phyloP scores from a whole-genome alignment of 2,329 filamentous ascomycete genomes.

The Colletotrichum destructivum region DNA sequence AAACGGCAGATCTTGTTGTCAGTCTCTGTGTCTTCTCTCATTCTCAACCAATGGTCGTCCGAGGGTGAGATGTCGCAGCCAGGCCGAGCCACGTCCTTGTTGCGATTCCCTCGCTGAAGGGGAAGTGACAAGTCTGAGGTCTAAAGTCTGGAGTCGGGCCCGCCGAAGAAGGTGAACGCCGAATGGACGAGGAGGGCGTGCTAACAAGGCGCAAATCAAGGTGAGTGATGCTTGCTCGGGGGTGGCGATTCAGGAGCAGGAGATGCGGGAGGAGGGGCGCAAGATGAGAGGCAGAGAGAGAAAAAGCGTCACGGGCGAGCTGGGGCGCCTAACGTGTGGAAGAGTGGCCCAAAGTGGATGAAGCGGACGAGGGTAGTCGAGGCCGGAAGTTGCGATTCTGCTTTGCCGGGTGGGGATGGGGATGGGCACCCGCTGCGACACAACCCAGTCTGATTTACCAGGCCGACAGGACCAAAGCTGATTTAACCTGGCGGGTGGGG shows the following conservation, averaged over 20 bases:
- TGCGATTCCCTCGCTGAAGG: neutral
- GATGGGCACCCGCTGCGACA: conserved; percentile 29
- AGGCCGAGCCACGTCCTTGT: conserved; percentile 12
- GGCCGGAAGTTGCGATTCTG: conserved; percentile 38
- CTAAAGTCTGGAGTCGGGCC: conserved; percentile 9
- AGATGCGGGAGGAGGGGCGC: conserved; percentile 13
- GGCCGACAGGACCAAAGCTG: conserved; percentile 15
- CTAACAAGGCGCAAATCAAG: neutral
- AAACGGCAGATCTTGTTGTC: conserved; percentile 37
- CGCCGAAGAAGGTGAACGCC: conserved; percentile 19
- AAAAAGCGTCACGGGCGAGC: conserved; percentile 33
- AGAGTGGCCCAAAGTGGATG: conserved; percentile 37
- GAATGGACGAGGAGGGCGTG: conserved; percentile 17
- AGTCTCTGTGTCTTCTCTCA: conserved; percentile 35
- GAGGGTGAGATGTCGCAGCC: neutral
- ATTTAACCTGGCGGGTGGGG: conserved; percentile 15
- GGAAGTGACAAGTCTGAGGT: neutral
- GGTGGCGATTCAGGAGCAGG: conserved; percentile 23
- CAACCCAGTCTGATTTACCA: conserved; percentile 26
- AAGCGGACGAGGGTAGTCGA: conserved; percentile 32
- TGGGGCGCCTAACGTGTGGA: conserved; percentile 17
- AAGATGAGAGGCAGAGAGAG: conserved; percentile 27
- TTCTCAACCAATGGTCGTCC: conserved; percentile 36
- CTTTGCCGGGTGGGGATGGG: conserved; percentile 28
- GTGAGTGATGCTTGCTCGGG: conserved; percentile 14